Percentiles rank a stretch among this genome's conserved stretches.
Conservation (phyloP, 305 asterid species). For the Plantago rigida region DNA sequence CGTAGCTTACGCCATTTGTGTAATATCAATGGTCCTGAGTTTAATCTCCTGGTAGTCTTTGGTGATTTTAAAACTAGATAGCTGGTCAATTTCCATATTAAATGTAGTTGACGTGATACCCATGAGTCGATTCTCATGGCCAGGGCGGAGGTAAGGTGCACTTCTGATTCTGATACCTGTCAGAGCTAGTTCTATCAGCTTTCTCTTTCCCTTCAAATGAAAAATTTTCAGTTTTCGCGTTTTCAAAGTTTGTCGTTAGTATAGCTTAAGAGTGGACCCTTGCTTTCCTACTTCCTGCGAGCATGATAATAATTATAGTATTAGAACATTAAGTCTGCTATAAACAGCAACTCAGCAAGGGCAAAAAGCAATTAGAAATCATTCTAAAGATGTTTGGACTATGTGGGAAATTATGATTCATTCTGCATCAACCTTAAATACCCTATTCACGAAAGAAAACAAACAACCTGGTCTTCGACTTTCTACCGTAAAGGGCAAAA, state of each 20-base stretch:
- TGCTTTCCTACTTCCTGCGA: not conserved
- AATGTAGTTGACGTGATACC: conserved; percentile 2
- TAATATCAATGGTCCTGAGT: conserved; percentile 8
- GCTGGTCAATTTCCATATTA: conserved; percentile 2
- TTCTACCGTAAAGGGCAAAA: not conserved
- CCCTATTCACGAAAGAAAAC: not conserved
- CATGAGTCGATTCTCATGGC: conserved; percentile 5
- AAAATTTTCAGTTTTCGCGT: not conserved
- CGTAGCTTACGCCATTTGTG: conserved; percentile 7
- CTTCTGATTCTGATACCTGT: not conserved
- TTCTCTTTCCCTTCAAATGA: not conserved
- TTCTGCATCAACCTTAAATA: not conserved
- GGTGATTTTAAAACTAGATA: conserved; percentile 14
- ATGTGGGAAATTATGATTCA: not conserved
- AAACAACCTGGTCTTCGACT: not conserved
- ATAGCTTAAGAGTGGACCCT: not conserved
- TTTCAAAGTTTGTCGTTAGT: not conserved
- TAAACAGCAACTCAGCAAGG: not conserved
- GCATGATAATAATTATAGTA: not conserved
- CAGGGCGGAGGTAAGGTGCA: conserved; percentile 2
- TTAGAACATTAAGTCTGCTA: not conserved
- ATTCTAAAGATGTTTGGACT: not conserved
- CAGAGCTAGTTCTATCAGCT: not conserved
- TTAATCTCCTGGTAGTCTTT: conserved; percentile 5
- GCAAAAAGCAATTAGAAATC: not conserved